These are phyloP conservation scores for Saussurea involucrata DNA, from an alignment of 129 eudicot genomes.

Conservation along the genomic window DNA sequence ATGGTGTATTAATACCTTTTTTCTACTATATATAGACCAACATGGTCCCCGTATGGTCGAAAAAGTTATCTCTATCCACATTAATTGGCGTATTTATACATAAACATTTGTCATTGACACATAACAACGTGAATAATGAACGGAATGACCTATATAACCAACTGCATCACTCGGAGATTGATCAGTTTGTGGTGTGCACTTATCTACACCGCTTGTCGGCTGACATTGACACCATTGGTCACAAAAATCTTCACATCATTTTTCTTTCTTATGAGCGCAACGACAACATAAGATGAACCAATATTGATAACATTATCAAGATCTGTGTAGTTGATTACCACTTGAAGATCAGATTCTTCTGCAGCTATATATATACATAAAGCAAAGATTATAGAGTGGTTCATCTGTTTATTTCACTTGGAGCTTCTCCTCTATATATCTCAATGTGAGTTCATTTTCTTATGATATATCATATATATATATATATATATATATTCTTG, in stretches of 20 bases:
- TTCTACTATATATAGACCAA: not conserved
- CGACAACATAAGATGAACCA: slow-evolving; percentile 7
- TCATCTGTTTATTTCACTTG: not conserved
- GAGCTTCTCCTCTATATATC: not conserved
- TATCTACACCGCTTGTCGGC: slow-evolving; percentile 19
- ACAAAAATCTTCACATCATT: slow-evolving; percentile 27
- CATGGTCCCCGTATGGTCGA: slow-evolving; percentile 14
- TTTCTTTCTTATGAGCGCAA: slow-evolving; percentile 16
- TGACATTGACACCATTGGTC: slow-evolving; percentile 39
- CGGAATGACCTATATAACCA: slow-evolving; percentile 9
- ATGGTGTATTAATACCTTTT: not conserved
- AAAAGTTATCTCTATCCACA: not conserved
- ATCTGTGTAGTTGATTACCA: not conserved
- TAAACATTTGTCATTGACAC: not conserved
- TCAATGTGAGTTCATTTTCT: slow-evolving; percentile 19
- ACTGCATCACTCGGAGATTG: slow-evolving; percentile 13
- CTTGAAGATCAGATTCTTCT: not conserved
- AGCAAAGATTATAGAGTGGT: not conserved
- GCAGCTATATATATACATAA: not conserved
- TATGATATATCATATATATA: too few species aligned
- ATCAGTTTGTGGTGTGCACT: slow-evolving; percentile 24
- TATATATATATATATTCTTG: not conserved
- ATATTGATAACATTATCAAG: not conserved
- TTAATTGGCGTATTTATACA: not conserved
- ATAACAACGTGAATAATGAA: not conserved